Conservation (phyloP, 345 rosid genomes). For the Ceriops decandra region DNA sequence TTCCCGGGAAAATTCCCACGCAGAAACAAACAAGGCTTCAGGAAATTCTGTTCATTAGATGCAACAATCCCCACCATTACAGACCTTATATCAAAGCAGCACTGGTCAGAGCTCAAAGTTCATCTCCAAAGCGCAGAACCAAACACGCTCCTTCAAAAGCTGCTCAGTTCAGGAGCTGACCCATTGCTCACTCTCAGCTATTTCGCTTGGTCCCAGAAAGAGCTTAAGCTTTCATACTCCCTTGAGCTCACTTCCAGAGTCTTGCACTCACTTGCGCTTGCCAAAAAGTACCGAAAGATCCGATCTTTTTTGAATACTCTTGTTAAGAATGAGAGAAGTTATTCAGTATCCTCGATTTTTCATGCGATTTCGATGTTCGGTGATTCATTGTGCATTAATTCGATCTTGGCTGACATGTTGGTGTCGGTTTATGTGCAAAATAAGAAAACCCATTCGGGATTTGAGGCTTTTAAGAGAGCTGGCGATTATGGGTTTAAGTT, state of each 20-base stretch:
- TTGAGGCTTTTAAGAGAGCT: constrained; percentile 74
- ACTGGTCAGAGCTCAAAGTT: constrained; percentile 50
- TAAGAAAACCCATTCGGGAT: constrained; percentile 39
- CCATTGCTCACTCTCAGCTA: constrained; percentile 54
- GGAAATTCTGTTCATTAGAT: constrained; percentile 23
- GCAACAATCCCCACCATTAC: constrained; percentile 20
- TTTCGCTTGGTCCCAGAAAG: constrained; percentile 53
- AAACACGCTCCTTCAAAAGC: constrained; percentile 33
- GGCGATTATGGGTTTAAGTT: constrained; percentile 66
- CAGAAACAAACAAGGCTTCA: constrained; percentile 18
- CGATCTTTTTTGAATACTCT: constrained; percentile 62
- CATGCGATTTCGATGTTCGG: constrained; percentile 54
- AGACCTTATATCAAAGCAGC: constrained; percentile 54
- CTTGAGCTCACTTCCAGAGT: constrained; percentile 45
- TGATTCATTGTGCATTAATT: constrained; percentile 47
- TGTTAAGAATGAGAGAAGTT: constrained; percentile 33
- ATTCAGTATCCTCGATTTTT: constrained; percentile 49
- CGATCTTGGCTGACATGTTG: constrained; percentile 62
- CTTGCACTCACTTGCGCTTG: constrained; percentile 41
- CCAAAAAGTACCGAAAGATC: constrained; percentile 51
- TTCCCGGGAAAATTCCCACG: neutral
- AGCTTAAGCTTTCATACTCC: constrained; percentile 35
- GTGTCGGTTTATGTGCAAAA: constrained; percentile 52
- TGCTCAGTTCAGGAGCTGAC: constrained; percentile 49
- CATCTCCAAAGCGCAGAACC: constrained; percentile 35